Base-by-base conservation (phyloP, 371 early-diverging fungal genomes). In the Globomyces sp. region DNA sequence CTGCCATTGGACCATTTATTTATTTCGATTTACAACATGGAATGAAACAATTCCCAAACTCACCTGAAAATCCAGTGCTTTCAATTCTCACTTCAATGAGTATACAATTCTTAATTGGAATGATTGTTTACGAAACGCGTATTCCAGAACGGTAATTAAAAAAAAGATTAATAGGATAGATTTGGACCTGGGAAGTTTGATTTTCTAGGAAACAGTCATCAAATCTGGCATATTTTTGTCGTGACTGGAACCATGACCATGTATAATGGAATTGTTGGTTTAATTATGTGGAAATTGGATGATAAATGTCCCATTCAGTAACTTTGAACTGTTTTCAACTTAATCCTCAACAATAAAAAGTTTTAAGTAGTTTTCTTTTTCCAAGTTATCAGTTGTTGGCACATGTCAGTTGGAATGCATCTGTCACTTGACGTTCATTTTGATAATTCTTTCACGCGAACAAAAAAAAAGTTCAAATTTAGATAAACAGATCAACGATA, bases 221-320 rank as follows among this genome's bases (percentile, higher is more conserved):
- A 94, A 77, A 93, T 96, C 57, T 95, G 92, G 66, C 96, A 96
- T 66, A 44, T 89, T 1, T 86, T 88, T 63, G 95, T 95, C 0
- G 79, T 94, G 3, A 67, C 85, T n/a, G 96, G 92, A 2, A 86
- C 92, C 6, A 52, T 82, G 0, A 55, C 59, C 41, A 13, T 74
- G 3, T 65, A 71, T 46, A 61, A 60, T 61, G 69, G 48, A 46
- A 60, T 60, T 8, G 48, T 60, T 36, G 61, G 61, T 6, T 36
- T 60, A 11, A 60, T 60, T 50, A 37, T 48, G 5, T 60, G 61
- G 61, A 46, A 49, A 60, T 36, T 60, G 61, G 61, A 46, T 36
- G 49, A 49, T 49, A 24, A 24, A 24, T 24, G 24, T 24, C 24
- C 24, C 24, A 24, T 24, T 24, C 24, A 24, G 24, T 24, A 24